Evolutionary conservation across 139 green algal genomes (phyloP).

Genomic region (Micractinium sp.): DNA sequence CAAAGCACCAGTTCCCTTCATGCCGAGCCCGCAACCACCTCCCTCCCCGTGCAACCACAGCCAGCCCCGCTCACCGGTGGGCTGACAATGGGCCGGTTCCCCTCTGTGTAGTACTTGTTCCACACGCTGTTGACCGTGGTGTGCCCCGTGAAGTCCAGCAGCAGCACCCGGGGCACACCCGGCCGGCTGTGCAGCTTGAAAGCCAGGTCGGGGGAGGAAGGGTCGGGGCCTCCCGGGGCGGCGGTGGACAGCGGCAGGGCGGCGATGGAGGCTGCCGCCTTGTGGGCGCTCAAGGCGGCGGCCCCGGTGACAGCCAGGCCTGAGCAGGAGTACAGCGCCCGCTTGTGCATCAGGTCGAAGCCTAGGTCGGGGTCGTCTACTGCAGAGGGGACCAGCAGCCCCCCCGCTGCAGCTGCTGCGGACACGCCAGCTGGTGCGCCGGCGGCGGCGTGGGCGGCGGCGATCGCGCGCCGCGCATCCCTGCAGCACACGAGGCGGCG

Average conservation of each 20-base stretch:
- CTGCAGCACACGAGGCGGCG: no score
- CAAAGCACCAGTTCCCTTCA: no score
- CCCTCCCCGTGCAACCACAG: no score
- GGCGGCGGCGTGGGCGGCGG: no score
- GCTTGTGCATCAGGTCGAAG: not conserved
- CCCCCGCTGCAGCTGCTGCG: not conserved
- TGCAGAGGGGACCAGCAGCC: not conserved
- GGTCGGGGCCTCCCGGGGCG: not conserved
- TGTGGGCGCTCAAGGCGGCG: not conserved
- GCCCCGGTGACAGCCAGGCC: not conserved
- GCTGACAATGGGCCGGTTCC: not conserved
- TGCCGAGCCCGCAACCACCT: no score
- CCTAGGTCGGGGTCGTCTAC: not conserved
- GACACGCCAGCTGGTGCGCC: not conserved
- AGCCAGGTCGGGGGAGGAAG: not conserved
- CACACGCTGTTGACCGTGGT: not conserved
- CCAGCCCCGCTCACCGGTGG: not conserved
- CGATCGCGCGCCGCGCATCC: no score
- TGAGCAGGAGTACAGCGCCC: not conserved
- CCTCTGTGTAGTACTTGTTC: not conserved
- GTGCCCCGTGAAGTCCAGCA: slow-evolving; percentile 7
- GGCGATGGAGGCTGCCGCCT: not conserved
- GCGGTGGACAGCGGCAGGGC: not conserved
- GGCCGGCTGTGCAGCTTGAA: slow-evolving; percentile 6
- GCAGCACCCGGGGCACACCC: not conserved